These are phyloP conservation scores for Talaromyces piceae DNA, from an alignment of 2,329 filamentous ascomycete species.

Conservation along the genomic window DNA sequence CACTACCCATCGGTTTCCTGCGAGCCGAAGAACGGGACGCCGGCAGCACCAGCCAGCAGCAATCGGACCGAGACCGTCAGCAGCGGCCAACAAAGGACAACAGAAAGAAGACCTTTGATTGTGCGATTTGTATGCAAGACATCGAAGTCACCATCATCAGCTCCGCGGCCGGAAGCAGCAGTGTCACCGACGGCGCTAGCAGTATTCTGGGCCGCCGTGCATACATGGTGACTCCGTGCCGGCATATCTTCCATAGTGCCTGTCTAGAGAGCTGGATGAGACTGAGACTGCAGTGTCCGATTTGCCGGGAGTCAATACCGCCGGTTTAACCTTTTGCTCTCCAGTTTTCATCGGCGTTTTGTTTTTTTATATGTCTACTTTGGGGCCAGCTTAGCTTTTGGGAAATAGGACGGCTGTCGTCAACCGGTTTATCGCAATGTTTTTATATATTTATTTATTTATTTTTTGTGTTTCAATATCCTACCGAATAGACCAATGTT, in stretches of 20 bases:
- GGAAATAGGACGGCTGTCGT: too few relatives aligned
- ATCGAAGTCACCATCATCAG: constrained; percentile 78
- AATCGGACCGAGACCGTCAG: constrained; percentile 26
- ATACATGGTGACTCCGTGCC: constrained; percentile 97
- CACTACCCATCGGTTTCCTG: constrained; percentile 67
- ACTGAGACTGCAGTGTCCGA: constrained; percentile 86
- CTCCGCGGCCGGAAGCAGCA: constrained; percentile 42
- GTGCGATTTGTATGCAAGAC: constrained; percentile 87
- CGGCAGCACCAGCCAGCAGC: constrained; percentile 14
- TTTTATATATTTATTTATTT: too few relatives aligned
- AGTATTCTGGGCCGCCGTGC: constrained; percentile 69
- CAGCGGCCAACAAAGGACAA: constrained; percentile 37
- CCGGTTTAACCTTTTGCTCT: constrained; percentile 52
- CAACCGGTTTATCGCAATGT: too few relatives aligned
- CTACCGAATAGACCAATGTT: too few relatives aligned
- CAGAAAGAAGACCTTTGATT: constrained; percentile 66
- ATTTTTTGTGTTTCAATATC: too few relatives aligned
- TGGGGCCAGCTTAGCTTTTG: neutral
- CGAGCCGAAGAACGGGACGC: constrained; percentile 40
- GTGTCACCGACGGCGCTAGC: constrained; percentile 39
- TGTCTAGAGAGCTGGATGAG: constrained; percentile 97
- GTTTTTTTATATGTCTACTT: neutral
- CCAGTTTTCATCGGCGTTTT: neutral
- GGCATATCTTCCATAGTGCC: constrained; percentile 87
- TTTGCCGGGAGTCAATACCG: constrained; percentile 83